Base-by-base conservation (phyloP, 2,329 filamentous ascomycete species). In the Teratosphaeria pseudoeucalypti region DNA sequence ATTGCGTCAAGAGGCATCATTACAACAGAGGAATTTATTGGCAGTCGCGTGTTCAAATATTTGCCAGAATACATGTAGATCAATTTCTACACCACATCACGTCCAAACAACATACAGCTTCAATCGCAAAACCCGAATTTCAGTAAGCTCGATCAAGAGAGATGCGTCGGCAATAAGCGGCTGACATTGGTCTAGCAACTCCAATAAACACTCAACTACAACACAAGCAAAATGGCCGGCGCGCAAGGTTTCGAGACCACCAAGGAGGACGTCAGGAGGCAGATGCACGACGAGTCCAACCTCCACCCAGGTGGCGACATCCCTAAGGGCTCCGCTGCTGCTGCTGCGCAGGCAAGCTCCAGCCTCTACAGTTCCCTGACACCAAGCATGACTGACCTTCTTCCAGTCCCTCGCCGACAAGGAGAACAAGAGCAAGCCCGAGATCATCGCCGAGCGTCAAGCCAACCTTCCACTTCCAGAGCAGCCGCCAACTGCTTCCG, bases 391-490 rank as follows among this genome's bases (percentile, higher is more conserved):
- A 16, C 34, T 32, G 32, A 55, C 53, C 1, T 6, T 1, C 12
- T 19, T 2, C 23, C 23, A 68, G 65, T 69, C 67, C 54, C 63
- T 69, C 53, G 64, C 70, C 55, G 69, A 72, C 62, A 55, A 63
- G 61, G 34, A 67, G 59, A 63, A 66, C 62, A 64, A 72, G 65
- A 72, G 74, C 75, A 89, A 89, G 74, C 72, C 78, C 64, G 78
- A 86, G 58, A 78, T 87, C 73, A 87, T 92, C 70, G 82, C 85
- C 57, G 76, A 88, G 73, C 80, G 80, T 69, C 81, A 86, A 76
- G 76, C 85, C 73, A 90, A 90, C 75, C 85, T 95, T 34, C 88
- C 88, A 57, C 83, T 92, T 56, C 90, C 89, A 19, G 88, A 92
- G 2, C 80, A 92, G 65, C 89, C 89, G 26, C 88, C 88, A 1